These are phyloP conservation scores for Cladorrhinum sp. DNA, from an alignment of 2,329 filamentous ascomycete species.

Conservation along the genomic window DNA sequence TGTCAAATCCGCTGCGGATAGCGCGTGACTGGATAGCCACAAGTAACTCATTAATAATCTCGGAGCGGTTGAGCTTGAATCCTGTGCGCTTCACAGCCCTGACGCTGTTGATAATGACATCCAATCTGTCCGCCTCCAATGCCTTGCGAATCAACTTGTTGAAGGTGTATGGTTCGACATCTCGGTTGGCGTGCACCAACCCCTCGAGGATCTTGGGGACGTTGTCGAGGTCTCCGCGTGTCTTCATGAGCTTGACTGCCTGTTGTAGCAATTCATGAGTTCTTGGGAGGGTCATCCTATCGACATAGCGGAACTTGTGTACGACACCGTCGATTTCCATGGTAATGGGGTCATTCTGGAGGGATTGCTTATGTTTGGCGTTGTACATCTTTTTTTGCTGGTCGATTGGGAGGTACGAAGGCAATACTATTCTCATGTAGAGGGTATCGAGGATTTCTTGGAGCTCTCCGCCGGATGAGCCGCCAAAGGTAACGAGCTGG, in stretches of 20 bases:
- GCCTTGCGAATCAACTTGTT: conserved; percentile 42
- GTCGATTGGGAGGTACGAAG: conserved; percentile 52
- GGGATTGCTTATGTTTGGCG: conserved; percentile 43
- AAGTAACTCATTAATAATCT: conserved; percentile 41
- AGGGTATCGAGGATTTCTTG: conserved; percentile 51
- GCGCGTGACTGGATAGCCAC: conserved; percentile 43
- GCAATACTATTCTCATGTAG: conserved; percentile 59
- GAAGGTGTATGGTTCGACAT: conserved; percentile 35
- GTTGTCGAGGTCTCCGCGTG: conserved; percentile 50
- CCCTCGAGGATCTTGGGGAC: conserved; percentile 52
- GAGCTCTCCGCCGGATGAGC: conserved; percentile 52
- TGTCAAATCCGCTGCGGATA: conserved; percentile 35
- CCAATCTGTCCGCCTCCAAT: conserved; percentile 40
- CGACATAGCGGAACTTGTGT: conserved; percentile 48
- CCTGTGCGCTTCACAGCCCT: conserved; percentile 46
- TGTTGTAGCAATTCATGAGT: conserved; percentile 38
- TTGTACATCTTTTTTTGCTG: conserved; percentile 55
- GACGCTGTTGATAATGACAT: conserved; percentile 49
- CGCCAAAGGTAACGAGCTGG: conserved; percentile 45
- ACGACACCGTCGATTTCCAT: conserved; percentile 58
- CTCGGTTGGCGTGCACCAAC: conserved; percentile 39
- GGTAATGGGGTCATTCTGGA: conserved; percentile 54
- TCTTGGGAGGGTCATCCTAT: conserved; percentile 44
- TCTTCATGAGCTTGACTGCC: conserved; percentile 46
- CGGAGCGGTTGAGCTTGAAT: conserved; percentile 41